Percentiles rank a stretch among this genome's conserved stretches.
phyloP scores from a whole-genome alignment of 345 rosid species.

The Hibiscus mutabilis region DNA sequence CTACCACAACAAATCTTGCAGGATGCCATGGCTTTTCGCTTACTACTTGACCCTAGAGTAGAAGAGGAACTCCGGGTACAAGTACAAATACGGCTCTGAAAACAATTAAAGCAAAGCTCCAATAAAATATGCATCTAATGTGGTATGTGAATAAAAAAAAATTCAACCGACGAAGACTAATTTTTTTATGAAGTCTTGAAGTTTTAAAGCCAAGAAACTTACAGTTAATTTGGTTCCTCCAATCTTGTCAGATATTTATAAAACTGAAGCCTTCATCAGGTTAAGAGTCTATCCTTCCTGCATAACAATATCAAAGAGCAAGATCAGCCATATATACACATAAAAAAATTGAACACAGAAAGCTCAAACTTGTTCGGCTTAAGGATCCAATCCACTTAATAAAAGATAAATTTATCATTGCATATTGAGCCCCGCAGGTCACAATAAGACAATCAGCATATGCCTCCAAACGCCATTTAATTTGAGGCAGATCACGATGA shows the following conservation, averaged over 20 bases:
- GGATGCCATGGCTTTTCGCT: constrained; percentile 20
- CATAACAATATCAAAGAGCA: not conserved
- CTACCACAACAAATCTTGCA: constrained; percentile 21
- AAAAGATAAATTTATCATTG: not conserved
- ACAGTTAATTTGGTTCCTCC: constrained; percentile 23
- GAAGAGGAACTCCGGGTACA: constrained; percentile 16
- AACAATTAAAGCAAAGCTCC: not conserved
- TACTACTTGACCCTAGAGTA: constrained; percentile 16
- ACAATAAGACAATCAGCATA: constrained; percentile 19
- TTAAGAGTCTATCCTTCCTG: constrained; percentile 6
- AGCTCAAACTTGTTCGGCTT: not conserved
- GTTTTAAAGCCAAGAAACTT: not conserved
- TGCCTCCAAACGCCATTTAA: constrained; percentile 21
- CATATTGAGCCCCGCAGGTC: constrained; percentile 22
- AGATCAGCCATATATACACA: constrained; percentile 1
- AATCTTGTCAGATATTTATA: constrained; percentile 18
- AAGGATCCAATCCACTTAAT: not conserved
- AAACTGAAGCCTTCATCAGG: not conserved
- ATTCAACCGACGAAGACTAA: not conserved
- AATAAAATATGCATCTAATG: not conserved
- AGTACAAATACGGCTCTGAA: constrained; percentile 17
- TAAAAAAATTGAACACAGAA: not conserved
- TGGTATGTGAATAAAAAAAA: not conserved
- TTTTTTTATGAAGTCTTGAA: not conserved
- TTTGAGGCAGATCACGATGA: constrained; percentile 22